Conservation (phyloP, 345 rosid species). For the Melaleuca alternifolia region DNA sequence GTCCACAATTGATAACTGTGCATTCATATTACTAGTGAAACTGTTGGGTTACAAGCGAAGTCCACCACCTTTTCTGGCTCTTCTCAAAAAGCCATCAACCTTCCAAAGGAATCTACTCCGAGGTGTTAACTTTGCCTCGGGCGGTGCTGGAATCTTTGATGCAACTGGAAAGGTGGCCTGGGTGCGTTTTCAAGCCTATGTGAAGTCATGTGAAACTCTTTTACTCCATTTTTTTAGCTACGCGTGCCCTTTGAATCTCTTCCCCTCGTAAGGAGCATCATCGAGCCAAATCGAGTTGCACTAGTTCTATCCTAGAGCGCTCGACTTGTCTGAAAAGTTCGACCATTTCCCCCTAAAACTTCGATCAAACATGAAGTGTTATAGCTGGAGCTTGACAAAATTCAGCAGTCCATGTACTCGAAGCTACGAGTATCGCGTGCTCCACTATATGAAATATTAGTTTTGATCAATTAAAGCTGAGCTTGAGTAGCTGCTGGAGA, state of each 20-base stretch:
- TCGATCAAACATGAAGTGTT: background rate
- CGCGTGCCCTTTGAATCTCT: background rate
- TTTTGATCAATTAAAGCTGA: background rate
- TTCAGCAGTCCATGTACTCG: background rate
- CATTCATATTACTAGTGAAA: background rate
- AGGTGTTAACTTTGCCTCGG: slow-evolving; percentile 19
- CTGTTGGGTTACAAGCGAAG: background rate
- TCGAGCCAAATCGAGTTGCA: background rate
- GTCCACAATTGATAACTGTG: background rate
- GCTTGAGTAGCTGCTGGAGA: background rate
- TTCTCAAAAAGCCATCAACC: background rate
- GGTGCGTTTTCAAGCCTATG: background rate
- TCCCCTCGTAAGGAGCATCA: background rate
- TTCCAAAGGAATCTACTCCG: background rate
- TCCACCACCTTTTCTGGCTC: slow-evolving; percentile 6
- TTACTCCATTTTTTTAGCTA: background rate
- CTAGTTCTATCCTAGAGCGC: background rate
- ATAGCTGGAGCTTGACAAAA: background rate
- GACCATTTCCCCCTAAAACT: background rate
- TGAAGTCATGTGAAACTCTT: background rate
- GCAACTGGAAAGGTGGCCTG: background rate
- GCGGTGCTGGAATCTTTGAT: slow-evolving; percentile 7
- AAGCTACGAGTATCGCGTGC: background rate
- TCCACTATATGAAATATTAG: background rate
- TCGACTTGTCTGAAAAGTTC: background rate